Evolutionary conservation across 2,329 filamentous ascomycete genomes (phyloP).

Genomic region (Stachybotrys chartarum): DNA sequence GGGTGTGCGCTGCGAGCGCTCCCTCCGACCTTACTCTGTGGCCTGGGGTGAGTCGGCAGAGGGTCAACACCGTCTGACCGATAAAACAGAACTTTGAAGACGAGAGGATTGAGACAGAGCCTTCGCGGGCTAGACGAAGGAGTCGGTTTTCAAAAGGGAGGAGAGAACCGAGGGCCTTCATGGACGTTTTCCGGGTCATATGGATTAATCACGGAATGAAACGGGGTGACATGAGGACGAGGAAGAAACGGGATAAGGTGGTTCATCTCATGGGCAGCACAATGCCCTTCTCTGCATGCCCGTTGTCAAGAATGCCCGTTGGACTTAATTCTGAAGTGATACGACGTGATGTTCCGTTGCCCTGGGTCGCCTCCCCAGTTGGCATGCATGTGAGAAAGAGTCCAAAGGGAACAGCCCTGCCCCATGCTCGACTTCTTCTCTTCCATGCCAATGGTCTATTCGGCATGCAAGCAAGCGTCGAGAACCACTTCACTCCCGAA

Average conservation of each 20-base stretch:
- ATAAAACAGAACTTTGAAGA: not conserved
- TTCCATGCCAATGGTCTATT: not conserved
- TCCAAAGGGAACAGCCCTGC: not conserved
- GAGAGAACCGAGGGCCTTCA: not conserved
- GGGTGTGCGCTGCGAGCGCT: not conserved
- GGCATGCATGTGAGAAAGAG: not conserved
- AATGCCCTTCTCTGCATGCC: not conserved
- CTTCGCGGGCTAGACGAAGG: not conserved
- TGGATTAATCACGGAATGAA: not conserved
- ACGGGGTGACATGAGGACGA: not conserved
- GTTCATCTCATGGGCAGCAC: not conserved
- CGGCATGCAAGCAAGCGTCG: constrained; percentile 1
- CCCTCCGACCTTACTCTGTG: not conserved
- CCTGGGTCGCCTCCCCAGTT: not conserved
- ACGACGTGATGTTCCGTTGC: not conserved
- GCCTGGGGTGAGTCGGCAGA: not conserved
- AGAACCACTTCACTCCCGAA: not conserved
- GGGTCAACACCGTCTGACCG: not conserved
- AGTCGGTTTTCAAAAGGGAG: not conserved
- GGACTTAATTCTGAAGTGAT: not conserved
- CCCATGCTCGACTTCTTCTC: not conserved
- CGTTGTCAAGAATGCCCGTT: not conserved
- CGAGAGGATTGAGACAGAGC: not conserved
- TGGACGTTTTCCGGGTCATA: not conserved
- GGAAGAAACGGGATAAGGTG: not conserved